Evolutionary conservation across 768 basidiomycete species (phyloP).

Genomic region (Leucosporidium yakuticum): DNA sequence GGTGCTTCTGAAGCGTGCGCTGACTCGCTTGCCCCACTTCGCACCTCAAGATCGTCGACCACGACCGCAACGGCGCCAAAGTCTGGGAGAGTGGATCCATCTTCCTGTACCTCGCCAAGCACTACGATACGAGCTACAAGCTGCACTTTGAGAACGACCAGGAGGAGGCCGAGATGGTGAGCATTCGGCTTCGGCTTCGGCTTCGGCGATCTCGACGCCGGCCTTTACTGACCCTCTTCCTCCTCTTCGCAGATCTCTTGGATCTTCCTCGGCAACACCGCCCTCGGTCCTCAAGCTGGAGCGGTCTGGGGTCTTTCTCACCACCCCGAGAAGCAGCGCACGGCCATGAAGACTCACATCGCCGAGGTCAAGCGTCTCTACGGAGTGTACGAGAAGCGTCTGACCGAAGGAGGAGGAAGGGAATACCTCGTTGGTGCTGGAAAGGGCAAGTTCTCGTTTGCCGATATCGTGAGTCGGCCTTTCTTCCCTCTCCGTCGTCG

Average conservation of each 20-base stretch:
- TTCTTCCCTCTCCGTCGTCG: neutral
- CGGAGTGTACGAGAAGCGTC: slow-evolving; percentile 70
- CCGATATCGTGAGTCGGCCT: slow-evolving; percentile 3
- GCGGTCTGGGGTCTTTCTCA: slow-evolving; percentile 63
- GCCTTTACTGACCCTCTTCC: neutral
- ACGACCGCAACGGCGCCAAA: slow-evolving; percentile 38
- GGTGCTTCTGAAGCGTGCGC: neutral
- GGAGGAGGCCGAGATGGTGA: slow-evolving; percentile 25
- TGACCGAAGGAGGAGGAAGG: slow-evolving; percentile 50
- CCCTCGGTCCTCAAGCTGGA: slow-evolving; percentile 12
- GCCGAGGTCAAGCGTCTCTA: slow-evolving; percentile 79
- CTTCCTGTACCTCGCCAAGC: slow-evolving; percentile 65
- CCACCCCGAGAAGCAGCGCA: slow-evolving; percentile 52
- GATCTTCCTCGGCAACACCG: slow-evolving; percentile 66
- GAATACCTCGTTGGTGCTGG: slow-evolving; percentile 68
- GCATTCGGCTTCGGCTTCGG: neutral
- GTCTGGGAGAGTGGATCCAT: slow-evolving; percentile 60
- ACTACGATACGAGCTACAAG: slow-evolving; percentile 69
- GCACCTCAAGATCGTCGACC: slow-evolving; percentile 37
- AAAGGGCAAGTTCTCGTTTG: slow-evolving; percentile 22
- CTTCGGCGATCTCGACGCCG: neutral
- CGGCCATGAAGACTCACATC: slow-evolving; percentile 41
- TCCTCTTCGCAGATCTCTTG: slow-evolving; percentile 54
- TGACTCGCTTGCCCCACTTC: neutral
- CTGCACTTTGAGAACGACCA: slow-evolving; percentile 35